These are phyloP conservation scores for Uronychia setigera DNA, from an alignment of 73 alveolate species.

Conservation along the genomic window DNA sequence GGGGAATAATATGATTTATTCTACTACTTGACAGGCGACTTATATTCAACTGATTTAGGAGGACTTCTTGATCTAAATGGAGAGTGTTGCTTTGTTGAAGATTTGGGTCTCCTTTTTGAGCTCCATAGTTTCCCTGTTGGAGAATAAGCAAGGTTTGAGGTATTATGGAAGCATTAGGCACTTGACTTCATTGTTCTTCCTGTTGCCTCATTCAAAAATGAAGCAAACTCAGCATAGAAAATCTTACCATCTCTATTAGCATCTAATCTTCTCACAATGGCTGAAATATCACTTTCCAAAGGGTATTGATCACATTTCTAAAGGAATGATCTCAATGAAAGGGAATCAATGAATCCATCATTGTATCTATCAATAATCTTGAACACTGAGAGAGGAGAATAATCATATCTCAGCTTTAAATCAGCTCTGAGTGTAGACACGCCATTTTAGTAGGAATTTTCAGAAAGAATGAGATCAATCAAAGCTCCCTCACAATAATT, in stretches of 20 bases:
- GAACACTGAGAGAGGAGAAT: slow-evolving; percentile 22
- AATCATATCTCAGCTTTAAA: slow-evolving; percentile 14
- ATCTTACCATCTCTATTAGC: slow-evolving; percentile 45
- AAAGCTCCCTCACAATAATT: background rate
- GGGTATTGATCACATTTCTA: slow-evolving; percentile 31
- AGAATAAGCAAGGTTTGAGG: background rate
- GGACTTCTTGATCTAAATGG: background rate
- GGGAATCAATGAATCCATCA: slow-evolving; percentile 10
- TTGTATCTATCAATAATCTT: slow-evolving; percentile 21
- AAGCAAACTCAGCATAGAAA: slow-evolving; percentile 53
- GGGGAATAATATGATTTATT: no score
- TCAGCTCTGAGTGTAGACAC: slow-evolving; percentile 9
- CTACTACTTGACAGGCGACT: no score
- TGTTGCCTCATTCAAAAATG: slow-evolving; percentile 14
- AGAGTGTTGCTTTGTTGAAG: background rate
- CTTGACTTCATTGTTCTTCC: background rate
- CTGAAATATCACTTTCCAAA: slow-evolving; percentile 38
- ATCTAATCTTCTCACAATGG: slow-evolving; percentile 58
- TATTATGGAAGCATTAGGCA: background rate
- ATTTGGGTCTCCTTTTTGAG: background rate
- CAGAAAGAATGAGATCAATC: background rate
- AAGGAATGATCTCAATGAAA: slow-evolving; percentile 13
- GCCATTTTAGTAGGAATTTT: background rate
- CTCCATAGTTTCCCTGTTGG: background rate
- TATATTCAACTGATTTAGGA: no score